Percentiles rank a stretch among this genome's conserved stretches.
These are phyloP conservation scores for Penicillium crystallinum DNA, from an alignment of 495 filamentous ascomycete species.

Conservation along the genomic window DNA sequence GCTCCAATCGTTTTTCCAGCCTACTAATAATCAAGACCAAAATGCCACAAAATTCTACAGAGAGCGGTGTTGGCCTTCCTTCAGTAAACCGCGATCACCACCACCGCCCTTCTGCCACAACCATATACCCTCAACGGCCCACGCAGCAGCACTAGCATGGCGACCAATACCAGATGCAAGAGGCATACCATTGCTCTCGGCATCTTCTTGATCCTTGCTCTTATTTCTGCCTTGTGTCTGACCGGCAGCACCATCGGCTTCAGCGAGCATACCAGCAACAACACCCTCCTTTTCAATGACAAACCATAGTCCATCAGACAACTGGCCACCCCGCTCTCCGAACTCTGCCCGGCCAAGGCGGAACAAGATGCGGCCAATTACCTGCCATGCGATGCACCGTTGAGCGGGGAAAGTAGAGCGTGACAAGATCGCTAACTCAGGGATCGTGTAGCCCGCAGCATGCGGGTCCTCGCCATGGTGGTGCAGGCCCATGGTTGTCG, in stretches of 20 bases:
- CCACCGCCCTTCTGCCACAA: constrained; percentile 78
- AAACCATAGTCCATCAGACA: constrained; percentile 64
- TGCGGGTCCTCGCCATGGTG: constrained; percentile 92
- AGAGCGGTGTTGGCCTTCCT: constrained; percentile 31
- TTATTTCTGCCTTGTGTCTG: constrained; percentile 5
- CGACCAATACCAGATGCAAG: constrained; percentile 35
- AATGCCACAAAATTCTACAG: constrained; percentile 9
- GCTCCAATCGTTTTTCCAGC: background rate
- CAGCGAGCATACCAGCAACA: constrained; percentile 64
- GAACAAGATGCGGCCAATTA: constrained; percentile 79
- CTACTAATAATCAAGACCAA: background rate
- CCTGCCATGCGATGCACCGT: constrained; percentile 87
- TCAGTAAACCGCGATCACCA: constrained; percentile 41
- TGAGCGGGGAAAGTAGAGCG: constrained; percentile 80
- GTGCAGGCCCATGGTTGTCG: constrained; percentile 74
- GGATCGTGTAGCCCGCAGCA: constrained; percentile 89
- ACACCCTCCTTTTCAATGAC: constrained; percentile 73
- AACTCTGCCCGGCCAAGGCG: constrained; percentile 76
- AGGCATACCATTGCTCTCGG: constrained; percentile 5
- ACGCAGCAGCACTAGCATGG: constrained; percentile 64
- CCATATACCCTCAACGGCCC: constrained; percentile 90
- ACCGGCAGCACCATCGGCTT: constrained; percentile 46
- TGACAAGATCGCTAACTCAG: constrained; percentile 76
- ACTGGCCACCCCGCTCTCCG: constrained; percentile 54
- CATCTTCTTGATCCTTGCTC: constrained; percentile 16